Evolutionary conservation across 768 basidiomycete species (phyloP).

Genomic region (Tricholoma sp.): DNA sequence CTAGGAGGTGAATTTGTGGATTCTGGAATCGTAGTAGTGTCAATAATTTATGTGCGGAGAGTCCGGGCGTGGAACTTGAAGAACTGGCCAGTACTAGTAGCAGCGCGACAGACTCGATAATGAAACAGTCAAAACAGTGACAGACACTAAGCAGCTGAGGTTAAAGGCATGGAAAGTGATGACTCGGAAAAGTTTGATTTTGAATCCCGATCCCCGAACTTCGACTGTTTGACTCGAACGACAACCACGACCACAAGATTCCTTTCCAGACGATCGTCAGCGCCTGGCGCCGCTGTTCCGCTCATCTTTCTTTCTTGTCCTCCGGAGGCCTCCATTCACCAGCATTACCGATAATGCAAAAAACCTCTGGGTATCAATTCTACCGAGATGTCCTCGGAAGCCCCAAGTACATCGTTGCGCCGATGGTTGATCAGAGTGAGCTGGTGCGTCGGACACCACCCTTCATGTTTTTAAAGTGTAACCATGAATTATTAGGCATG

Average conservation of each 20-base stretch:
- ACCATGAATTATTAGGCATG: conserved; percentile 58
- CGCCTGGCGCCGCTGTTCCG: conserved; percentile 5
- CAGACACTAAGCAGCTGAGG: too few relatives aligned
- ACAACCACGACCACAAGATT: neutral
- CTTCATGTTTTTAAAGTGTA: neutral
- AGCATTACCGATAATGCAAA: conserved; percentile 19
- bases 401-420: conserved; percentile 88
- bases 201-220: too few relatives aligned
- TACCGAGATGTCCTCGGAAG: conserved; percentile 74
- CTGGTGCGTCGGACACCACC: conserved; percentile 50
- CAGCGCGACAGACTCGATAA: too few relatives aligned
- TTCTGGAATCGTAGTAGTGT: too few relatives aligned
- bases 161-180: too few relatives aligned
- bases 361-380: conserved; percentile 77
- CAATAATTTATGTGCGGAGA: too few relatives aligned
- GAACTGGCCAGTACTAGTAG: too few relatives aligned
- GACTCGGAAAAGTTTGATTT: too few relatives aligned
- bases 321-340: conserved; percentile 2
- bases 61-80: too few relatives aligned
- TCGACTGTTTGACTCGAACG: neutral
- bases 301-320: neutral
- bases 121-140: too few relatives aligned
- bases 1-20: too few relatives aligned
- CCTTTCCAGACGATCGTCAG: neutral
- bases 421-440: conserved; percentile 99